Evolutionary conservation across 2,329 filamentous ascomycete species (phyloP).

Genomic region (Trichoderma lentiforme): DNA sequence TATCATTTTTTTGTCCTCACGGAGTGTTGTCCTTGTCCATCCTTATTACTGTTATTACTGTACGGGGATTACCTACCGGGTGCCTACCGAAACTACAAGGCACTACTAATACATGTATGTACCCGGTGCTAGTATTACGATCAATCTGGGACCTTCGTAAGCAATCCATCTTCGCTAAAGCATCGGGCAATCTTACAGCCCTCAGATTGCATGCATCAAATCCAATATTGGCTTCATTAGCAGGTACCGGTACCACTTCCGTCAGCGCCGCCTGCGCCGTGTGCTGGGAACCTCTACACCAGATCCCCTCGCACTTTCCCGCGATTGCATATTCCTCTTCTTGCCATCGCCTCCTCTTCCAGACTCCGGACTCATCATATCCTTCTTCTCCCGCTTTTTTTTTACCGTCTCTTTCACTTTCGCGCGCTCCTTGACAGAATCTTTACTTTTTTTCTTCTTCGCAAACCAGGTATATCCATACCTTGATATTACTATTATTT

Average conservation of each 20-base stretch:
- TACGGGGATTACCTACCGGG: neutral
- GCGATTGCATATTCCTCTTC: neutral
- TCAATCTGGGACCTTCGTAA: neutral
- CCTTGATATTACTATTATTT: neutral
- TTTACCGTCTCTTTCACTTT: neutral
- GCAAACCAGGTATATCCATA: constrained; percentile 5
- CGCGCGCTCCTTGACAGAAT: neutral
- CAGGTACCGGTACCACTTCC: neutral
- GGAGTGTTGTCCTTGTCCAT: neutral
- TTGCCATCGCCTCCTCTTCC: constrained; percentile 2
- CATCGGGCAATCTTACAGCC: neutral
- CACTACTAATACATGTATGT: neutral
- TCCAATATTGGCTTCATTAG: neutral
- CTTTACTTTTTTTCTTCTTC: neutral
- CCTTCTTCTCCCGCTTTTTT: neutral
- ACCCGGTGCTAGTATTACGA: neutral
- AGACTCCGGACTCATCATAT: neutral
- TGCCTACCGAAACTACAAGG: neutral
- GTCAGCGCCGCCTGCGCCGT: neutral
- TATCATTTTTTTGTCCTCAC: neutral
- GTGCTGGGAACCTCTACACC: neutral
- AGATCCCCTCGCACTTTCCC: neutral
- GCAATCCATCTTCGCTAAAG: neutral
- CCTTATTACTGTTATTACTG: neutral
- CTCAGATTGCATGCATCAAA: neutral